Percentiles rank a stretch among this genome's conserved stretches.
Evolutionary conservation across 169 alveolate species (phyloP).

Genomic region (Eimeria maxima): DNA sequence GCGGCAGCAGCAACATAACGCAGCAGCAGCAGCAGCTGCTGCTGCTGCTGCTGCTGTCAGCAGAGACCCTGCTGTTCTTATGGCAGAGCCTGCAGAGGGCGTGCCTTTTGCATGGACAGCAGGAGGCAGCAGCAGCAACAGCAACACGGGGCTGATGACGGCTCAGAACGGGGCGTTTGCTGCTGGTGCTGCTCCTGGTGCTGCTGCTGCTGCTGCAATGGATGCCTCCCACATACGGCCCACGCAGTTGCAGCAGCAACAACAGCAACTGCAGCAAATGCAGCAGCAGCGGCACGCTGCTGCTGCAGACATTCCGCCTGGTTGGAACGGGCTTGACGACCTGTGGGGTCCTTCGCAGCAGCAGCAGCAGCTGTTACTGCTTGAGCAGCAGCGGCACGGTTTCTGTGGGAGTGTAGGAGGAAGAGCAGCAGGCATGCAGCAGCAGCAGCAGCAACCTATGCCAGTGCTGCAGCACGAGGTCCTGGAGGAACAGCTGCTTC

Average conservation of each 20-base stretch:
- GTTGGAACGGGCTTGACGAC: background rate
- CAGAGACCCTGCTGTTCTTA: slow-evolving; percentile 47
- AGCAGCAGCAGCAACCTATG: background rate
- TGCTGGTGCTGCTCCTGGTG: slow-evolving; percentile 35
- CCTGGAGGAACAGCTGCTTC: background rate
- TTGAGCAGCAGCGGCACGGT: slow-evolving; percentile 1
- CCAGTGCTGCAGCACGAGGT: background rate
- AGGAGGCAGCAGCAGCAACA: slow-evolving; percentile 28
- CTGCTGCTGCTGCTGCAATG: slow-evolving; percentile 42
- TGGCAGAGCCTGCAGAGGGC: background rate
- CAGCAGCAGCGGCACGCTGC: background rate
- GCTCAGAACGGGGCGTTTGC: background rate
- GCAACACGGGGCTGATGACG: background rate
- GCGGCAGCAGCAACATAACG: slow-evolving; percentile 6
- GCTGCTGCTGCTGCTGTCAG: slow-evolving; percentile 56
- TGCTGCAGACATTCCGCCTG: slow-evolving; percentile 8
- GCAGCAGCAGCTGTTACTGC: slow-evolving; percentile 21
- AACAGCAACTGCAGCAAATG: background rate
- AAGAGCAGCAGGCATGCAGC: too few species aligned
- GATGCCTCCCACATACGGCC: background rate
- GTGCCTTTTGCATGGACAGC: background rate
- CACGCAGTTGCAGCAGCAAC: background rate
- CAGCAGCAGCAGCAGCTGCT: slow-evolving; percentile 39
- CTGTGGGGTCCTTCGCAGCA: background rate
- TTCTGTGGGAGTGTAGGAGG: too few species aligned